phyloP scores from a whole-genome alignment of 306 rosid genomes.

The Calophaca sinica region DNA sequence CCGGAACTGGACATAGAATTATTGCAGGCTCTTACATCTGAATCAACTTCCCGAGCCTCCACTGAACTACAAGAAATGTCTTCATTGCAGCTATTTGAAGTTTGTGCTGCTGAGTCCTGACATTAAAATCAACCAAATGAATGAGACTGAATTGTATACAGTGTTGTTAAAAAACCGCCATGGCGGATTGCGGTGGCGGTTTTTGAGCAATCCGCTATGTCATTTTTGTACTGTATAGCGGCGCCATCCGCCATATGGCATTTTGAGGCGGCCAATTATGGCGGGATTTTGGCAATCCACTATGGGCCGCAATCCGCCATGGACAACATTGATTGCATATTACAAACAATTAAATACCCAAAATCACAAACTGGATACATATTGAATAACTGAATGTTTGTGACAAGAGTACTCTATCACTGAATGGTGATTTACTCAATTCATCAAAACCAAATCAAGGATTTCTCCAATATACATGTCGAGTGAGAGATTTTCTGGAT shows the following conservation, averaged over 20 bases:
- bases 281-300: no score
- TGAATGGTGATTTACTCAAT: slow-evolving; percentile 29
- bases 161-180: no score
- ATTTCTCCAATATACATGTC: slow-evolving; percentile 21
- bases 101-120: slow-evolving; percentile 67
- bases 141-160: slow-evolving; percentile 30
- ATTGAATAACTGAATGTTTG: slow-evolving; percentile 23
- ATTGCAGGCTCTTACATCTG: slow-evolving; percentile 51
- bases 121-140: slow-evolving; percentile 42
- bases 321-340: no score
- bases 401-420: slow-evolving; percentile 25
- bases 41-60: slow-evolving; percentile 58
- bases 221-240: no score
- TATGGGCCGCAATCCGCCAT: no score
- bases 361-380: slow-evolving; percentile 30
- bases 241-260: no score
- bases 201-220: no score
- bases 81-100: slow-evolving; percentile 56
- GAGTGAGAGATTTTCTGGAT: slow-evolving; percentile 30
- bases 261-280: no score
- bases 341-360: slow-evolving; percentile 40
- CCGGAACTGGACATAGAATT: slow-evolving; percentile 53
- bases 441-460: slow-evolving; percentile 45
- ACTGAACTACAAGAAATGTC: slow-evolving; percentile 50
- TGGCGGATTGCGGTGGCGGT: no score